Evolutionary conservation across 23 red algal species (phyloP).

Genomic region (Gracilaria vermiculophylla): DNA sequence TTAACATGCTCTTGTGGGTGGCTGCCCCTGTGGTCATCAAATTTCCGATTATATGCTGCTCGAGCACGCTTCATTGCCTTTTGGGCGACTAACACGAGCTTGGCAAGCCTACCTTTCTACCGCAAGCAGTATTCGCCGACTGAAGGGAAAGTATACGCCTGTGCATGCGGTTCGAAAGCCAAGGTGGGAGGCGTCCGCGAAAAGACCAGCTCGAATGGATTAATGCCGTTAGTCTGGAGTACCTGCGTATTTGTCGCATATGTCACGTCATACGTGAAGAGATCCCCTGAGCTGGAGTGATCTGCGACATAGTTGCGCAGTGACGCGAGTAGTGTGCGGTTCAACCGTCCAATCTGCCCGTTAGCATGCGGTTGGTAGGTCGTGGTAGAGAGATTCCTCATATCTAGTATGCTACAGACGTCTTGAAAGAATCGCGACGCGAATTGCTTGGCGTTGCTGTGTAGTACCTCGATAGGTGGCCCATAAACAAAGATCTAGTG

Average conservation of each 20-base stretch:
- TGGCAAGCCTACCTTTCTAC: too few species aligned
- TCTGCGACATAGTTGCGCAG: background rate
- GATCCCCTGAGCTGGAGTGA: background rate
- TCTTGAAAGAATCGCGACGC: too few species aligned
- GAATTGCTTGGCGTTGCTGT: too few species aligned
- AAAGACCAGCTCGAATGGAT: background rate
- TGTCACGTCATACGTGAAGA: background rate
- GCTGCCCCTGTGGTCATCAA: background rate
- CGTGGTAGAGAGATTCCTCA: background rate
- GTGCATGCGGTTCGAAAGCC: background rate
- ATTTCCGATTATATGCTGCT: background rate
- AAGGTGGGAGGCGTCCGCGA: background rate
- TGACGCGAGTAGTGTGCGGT: too few species aligned
- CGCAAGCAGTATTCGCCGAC: background rate
- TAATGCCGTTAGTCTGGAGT: background rate
- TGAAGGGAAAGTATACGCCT: background rate
- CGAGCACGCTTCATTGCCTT: background rate
- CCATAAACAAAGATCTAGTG: too few species aligned
- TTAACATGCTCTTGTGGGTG: background rate
- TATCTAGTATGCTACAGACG: background rate
- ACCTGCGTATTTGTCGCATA: slow-evolving; percentile 19
- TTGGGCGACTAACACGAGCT: background rate
- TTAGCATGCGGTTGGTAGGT: slow-evolving; percentile 10
- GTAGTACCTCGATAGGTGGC: too few species aligned
- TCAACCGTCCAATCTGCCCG: slow-evolving; percentile 24